Percentiles rank a stretch among this genome's conserved stretches.
These are phyloP conservation scores for Fusarium graminum DNA, from an alignment of 2,329 filamentous ascomycete genomes.

Conservation along the genomic window DNA sequence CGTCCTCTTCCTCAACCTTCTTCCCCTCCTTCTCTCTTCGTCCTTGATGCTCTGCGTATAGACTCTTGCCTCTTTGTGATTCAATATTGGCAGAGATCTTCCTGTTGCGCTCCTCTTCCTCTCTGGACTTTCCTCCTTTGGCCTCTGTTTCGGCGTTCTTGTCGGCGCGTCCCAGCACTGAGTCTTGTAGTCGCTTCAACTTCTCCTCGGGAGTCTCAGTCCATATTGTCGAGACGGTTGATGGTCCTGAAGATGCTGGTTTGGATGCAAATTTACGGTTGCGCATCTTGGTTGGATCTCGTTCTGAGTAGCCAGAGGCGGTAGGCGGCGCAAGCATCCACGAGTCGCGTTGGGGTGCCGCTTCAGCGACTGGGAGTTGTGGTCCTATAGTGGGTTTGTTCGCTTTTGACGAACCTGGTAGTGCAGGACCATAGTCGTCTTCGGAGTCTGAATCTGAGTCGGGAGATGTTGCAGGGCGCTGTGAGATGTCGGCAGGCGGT, in stretches of 20 bases:
- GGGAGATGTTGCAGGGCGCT: conserved; percentile 46
- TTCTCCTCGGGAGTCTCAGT: conserved; percentile 93
- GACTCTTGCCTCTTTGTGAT: conserved; percentile 67
- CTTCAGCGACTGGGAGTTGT: conserved; percentile 52
- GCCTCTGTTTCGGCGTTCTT: conserved; percentile 57
- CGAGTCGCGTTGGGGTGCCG: conserved; percentile 78
- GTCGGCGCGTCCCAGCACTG: conserved; percentile 79
- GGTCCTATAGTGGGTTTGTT: conserved; percentile 61
- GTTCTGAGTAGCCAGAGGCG: conserved; percentile 68
- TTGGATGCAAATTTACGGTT: conserved; percentile 85
- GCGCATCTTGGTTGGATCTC: conserved; percentile 85
- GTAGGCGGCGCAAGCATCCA: conserved; percentile 84
- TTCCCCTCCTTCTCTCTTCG: conserved; percentile 50
- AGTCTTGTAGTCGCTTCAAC: conserved; percentile 80
- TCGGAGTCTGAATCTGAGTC: conserved; percentile 61
- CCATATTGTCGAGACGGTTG: conserved; percentile 78
- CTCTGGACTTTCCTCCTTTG: conserved; percentile 57
- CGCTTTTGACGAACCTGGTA: conserved; percentile 63
- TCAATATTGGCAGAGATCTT: conserved; percentile 65
- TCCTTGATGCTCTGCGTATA: conserved; percentile 69
- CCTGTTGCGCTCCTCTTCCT: conserved; percentile 68
- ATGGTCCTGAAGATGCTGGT: conserved; percentile 52
- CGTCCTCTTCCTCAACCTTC: conserved; percentile 77
- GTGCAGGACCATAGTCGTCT: conserved; percentile 71
- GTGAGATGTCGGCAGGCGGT: conserved; percentile 50